Evolutionary conservation across 345 rosid species (phyloP).

Genomic region (Mercurialis annua): DNA sequence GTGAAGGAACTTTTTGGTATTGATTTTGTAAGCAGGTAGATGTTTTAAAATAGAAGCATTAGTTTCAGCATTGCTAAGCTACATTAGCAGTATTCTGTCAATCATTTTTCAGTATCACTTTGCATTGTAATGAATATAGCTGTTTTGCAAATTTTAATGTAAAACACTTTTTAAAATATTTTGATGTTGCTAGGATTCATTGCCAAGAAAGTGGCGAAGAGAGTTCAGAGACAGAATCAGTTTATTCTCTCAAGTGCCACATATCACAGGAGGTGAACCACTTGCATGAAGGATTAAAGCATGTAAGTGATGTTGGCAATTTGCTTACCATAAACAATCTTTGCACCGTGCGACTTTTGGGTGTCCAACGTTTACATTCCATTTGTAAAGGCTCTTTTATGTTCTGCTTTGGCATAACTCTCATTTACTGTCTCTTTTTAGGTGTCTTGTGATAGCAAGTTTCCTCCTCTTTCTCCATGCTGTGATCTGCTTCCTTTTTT

Average conservation of each 20-base stretch:
- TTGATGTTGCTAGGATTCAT: slow-evolving; percentile 46
- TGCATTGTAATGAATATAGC: neutral
- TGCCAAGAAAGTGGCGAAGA: slow-evolving; percentile 95
- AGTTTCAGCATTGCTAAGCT: neutral
- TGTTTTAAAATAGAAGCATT: slow-evolving; percentile 1
- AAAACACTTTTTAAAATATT: neutral
- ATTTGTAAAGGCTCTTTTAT: neutral
- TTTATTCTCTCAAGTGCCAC: slow-evolving; percentile 92
- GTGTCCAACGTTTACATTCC: neutral
- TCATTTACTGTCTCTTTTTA: neutral
- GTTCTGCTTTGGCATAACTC: neutral
- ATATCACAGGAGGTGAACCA: slow-evolving; percentile 99
- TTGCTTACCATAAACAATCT: neutral
- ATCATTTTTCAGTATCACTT: neutral
- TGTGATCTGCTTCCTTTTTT: slow-evolving; percentile 1
- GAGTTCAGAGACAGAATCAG: slow-evolving; percentile 75
- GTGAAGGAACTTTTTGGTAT: slow-evolving; percentile 80
- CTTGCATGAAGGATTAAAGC: slow-evolving; percentile 94
- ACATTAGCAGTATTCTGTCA: neutral
- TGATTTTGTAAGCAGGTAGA: slow-evolving; percentile 82
- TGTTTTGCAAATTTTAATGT: neutral
- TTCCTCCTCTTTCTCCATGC: slow-evolving; percentile 1
- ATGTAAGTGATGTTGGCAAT: slow-evolving; percentile 49
- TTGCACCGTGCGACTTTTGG: neutral
- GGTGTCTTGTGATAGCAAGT: neutral